A percentile compares a stretch with the other conserved stretches of the same genome.
These are phyloP conservation scores for Passalora sequoiae DNA, from an alignment of 2,329 filamentous ascomycete genomes.

Conservation along the genomic window DNA sequence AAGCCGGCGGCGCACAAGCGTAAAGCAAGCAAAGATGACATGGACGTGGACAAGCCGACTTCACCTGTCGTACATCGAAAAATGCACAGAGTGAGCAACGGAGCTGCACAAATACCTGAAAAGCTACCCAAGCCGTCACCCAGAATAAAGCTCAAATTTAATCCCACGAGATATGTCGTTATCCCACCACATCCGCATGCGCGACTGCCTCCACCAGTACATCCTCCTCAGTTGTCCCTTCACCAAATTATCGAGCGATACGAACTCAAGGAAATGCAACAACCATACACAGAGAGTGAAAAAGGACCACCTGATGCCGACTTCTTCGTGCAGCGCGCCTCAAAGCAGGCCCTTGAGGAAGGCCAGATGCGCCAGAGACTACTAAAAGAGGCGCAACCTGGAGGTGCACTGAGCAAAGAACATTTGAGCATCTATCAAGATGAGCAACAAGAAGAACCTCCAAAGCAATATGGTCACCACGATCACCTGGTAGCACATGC, in stretches of 20 bases:
- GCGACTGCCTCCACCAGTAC: slow-evolving; percentile 22
- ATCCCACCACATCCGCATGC: slow-evolving; percentile 32
- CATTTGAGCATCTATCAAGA: slow-evolving; percentile 43
- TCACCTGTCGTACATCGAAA: slow-evolving; percentile 23
- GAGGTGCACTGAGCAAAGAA: slow-evolving; percentile 66
- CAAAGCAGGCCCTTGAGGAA: slow-evolving; percentile 27
- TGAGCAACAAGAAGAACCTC: slow-evolving; percentile 61
- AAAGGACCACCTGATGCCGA: slow-evolving; percentile 27
- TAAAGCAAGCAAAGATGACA: slow-evolving; percentile 17
- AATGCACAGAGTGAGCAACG: slow-evolving; percentile 15
- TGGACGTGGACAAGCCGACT: slow-evolving; percentile 8
- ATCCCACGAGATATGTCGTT: slow-evolving; percentile 17
- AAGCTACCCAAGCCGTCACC: slow-evolving; percentile 23
- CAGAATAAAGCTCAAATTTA: slow-evolving; percentile 29
- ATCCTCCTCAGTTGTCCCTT: slow-evolving; percentile 28
- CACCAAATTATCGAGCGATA: slow-evolving; percentile 31
- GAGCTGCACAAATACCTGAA: slow-evolving; percentile 18
- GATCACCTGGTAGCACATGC: slow-evolving; percentile 81
- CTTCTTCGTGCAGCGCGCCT: slow-evolving; percentile 22
- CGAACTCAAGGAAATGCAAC: slow-evolving; percentile 33
- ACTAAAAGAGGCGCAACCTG: slow-evolving; percentile 66
- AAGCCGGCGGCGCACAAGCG: slow-evolving; percentile 17
- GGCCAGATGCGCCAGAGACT: slow-evolving; percentile 45
- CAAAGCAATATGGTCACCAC: slow-evolving; percentile 75
- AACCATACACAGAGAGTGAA: slow-evolving; percentile 31